phyloP scores from a whole-genome alignment of 192 early-diverging fungal genomes.

The Diversispora eburnea region DNA sequence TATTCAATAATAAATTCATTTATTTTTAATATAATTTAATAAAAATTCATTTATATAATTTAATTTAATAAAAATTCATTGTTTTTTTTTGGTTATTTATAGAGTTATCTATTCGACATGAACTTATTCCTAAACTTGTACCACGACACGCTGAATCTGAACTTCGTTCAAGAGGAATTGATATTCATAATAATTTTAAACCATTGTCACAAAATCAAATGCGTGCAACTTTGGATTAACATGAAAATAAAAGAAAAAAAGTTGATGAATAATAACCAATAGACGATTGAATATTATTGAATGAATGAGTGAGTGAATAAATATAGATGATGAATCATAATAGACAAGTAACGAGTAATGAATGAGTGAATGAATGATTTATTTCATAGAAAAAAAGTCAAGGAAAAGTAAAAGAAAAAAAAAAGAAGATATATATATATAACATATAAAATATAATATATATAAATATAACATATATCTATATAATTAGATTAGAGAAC shows the following conservation, averaged over 20 bases:
- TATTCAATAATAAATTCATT: not conserved
- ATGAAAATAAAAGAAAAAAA: not conserved
- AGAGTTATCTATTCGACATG: slow-evolving; percentile 88
- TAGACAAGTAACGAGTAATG: no score
- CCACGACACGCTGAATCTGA: slow-evolving; percentile 73
- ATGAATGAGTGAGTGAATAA: not conserved
- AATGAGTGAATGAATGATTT: no score
- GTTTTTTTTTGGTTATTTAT: slow-evolving; percentile 17
- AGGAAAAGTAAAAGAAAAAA: no score
- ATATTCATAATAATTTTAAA: slow-evolving; percentile 63
- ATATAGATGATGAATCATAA: not conserved
- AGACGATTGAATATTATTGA: no score
- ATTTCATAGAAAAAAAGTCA: no score
- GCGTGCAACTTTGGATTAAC: slow-evolving; percentile 47
- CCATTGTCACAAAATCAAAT: slow-evolving; percentile 51
- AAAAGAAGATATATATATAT: no score
- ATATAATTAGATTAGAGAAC: no score
- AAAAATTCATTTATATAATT: slow-evolving; percentile 7
- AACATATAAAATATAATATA: no score
- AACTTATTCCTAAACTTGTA: slow-evolving; percentile 72
- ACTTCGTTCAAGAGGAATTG: slow-evolving; percentile 65
- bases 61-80: not conserved
- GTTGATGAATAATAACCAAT: no score
- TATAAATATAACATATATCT: no score
- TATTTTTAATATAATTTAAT: slow-evolving; percentile 4